Percentiles rank a stretch among this genome's conserved stretches.
phyloP scores from a whole-genome alignment of 139 green algal species.

The Chlamydomonas applanata region DNA sequence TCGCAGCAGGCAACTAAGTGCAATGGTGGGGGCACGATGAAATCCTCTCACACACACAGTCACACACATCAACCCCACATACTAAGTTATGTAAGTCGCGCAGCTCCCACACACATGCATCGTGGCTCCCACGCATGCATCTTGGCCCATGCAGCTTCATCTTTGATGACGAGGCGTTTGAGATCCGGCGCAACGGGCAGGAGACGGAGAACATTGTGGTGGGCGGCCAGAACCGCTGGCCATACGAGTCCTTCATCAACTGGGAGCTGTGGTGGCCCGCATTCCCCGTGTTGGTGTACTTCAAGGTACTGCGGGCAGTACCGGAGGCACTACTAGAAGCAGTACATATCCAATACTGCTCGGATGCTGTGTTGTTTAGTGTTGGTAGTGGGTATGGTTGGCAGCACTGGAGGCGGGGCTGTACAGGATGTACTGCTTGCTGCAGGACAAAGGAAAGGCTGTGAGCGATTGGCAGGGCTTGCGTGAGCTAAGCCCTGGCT shows the following conservation, averaged over 20 bases:
- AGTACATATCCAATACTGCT: too few species aligned
- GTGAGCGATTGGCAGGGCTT: too few species aligned
- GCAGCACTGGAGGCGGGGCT: not conserved
- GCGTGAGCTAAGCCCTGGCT: too few species aligned
- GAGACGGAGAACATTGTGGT: constrained; percentile 86
- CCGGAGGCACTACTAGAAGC: too few species aligned
- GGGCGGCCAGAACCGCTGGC: constrained; percentile 81
- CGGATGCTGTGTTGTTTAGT: too few species aligned
- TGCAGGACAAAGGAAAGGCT: not conserved
- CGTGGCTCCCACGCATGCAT: too few species aligned
- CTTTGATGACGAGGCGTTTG: constrained; percentile 73
- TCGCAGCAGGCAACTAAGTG: too few species aligned
- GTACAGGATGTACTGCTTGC: not conserved
- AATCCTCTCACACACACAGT: too few species aligned
- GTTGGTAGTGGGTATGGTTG: not conserved
- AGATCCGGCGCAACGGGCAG: constrained; percentile 52
- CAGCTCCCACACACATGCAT: not conserved
- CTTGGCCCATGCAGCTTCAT: constrained; percentile 55
- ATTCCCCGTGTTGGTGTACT: constrained; percentile 96
- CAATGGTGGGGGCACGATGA: too few species aligned
- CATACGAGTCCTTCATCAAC: constrained; percentile 79
- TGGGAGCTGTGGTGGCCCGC: constrained; percentile 93
- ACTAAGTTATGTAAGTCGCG: too few species aligned
- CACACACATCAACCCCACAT: too few species aligned
- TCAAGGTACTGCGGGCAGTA: constrained; percentile 78